A percentile compares a stretch with the other conserved stretches of the same genome.
Evolutionary conservation across 192 early-diverging fungal species (phyloP).

Genomic region (Radiomyces spectabilis): DNA sequence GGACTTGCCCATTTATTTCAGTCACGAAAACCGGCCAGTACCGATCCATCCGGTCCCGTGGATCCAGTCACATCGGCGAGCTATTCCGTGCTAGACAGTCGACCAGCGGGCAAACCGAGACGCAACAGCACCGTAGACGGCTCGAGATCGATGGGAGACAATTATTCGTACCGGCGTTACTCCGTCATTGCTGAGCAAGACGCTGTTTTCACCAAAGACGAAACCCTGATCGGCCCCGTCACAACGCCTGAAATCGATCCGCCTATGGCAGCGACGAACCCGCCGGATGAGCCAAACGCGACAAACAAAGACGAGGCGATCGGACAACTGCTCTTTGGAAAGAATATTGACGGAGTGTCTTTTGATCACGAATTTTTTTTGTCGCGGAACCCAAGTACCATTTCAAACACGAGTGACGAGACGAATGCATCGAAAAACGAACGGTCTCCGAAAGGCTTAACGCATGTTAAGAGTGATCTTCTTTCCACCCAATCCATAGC

Average conservation of each 20-base stretch:
- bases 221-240: no score
- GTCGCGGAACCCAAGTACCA: no score
- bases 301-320: conserved; percentile 7
- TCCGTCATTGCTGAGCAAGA: not conserved
- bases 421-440: no score
- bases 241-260: no score
- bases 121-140: no score
- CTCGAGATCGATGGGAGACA: no score
- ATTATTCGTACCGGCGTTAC: not conserved
- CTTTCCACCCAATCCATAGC: conserved; percentile 4
- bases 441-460: no score
- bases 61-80: not conserved
- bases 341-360: conserved; percentile 9
- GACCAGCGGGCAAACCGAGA: not conserved
- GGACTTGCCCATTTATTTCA: not conserved
- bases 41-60: not conserved
- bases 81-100: conserved; percentile 2
- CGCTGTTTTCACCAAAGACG: no score
- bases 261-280: not conserved
- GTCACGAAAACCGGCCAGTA: not conserved
- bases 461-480: no score
- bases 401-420: no score
- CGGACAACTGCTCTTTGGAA: conserved; percentile 19
- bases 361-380: conserved; percentile 1
- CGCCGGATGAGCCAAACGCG: no score